Evolutionary conservation across 2,329 filamentous ascomycete genomes (phyloP).

Genomic region (Botrytis porri): DNA sequence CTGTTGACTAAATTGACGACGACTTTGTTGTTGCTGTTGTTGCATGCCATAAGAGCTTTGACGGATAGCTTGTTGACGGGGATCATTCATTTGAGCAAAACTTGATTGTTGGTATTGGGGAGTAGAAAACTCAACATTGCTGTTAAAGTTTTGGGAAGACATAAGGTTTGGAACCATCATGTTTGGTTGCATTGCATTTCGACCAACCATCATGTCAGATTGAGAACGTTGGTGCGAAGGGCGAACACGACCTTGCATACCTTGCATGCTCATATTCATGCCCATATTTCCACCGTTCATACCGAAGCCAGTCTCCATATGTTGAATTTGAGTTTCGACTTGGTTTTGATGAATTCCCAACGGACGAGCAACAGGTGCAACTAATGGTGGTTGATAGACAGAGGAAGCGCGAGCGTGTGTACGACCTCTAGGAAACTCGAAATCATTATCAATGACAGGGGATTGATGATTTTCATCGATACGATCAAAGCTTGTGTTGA

Average conservation of each 20-base stretch:
- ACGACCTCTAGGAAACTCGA: slow-evolving; percentile 7
- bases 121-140: background rate
- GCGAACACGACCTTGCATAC: background rate
- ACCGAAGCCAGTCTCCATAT: slow-evolving; percentile 5
- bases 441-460: background rate
- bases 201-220: slow-evolving; percentile 29
- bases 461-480: slow-evolving; percentile 19
- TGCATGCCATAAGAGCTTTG: slow-evolving; percentile 1
- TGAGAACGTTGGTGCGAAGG: slow-evolving; percentile 34
- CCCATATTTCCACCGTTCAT: slow-evolving; percentile 4
- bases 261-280: background rate
- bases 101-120: slow-evolving; percentile 15
- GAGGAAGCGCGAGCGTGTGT: slow-evolving; percentile 21
- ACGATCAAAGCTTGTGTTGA: background rate
- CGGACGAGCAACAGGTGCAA: slow-evolving; percentile 25
- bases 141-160: slow-evolving; percentile 5
- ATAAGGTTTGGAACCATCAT: background rate
- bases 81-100: background rate
- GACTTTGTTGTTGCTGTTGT: slow-evolving; percentile 4
- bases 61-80: background rate
- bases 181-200: slow-evolving; percentile 8
- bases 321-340: background rate
- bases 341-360: slow-evolving; percentile 13
- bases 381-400: slow-evolving; percentile 27
- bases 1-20: background rate